Conservation (phyloP, 441 rosid genomes). For the Macaranga tanarius region DNA sequence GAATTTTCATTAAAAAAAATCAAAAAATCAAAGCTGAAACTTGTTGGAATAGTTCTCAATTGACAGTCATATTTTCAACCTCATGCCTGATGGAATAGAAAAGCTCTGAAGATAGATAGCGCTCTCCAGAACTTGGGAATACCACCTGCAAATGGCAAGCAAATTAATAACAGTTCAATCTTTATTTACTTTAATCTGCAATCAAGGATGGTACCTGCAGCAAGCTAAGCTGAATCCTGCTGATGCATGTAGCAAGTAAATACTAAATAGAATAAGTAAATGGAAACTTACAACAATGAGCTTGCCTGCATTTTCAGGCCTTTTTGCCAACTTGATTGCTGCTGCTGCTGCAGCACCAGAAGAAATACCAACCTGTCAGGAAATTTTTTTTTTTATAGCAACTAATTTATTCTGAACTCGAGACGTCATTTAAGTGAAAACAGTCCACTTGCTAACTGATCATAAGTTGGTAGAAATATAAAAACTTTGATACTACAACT, state of each 20-base stretch:
- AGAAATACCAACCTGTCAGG: slow-evolving; percentile 57
- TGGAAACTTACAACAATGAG: slow-evolving; percentile 45
- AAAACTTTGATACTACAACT: too few relatives aligned
- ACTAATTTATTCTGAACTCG: too few relatives aligned
- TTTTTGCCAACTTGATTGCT: slow-evolving; percentile 51
- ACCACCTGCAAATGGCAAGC: slow-evolving; percentile 36
- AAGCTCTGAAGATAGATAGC: slow-evolving; percentile 48
- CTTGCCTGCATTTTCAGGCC: slow-evolving; percentile 52
- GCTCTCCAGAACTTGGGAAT: slow-evolving; percentile 61
- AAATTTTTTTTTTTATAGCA: too few relatives aligned
- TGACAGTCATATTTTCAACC: slow-evolving; percentile 33
- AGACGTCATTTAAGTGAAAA: too few relatives aligned
- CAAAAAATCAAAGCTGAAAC: too few relatives aligned
- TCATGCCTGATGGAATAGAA: slow-evolving; percentile 46
- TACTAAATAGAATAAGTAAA: not conserved
- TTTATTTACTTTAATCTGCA: too few relatives aligned
- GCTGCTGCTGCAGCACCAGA: slow-evolving; percentile 66
- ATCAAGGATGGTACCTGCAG: not conserved
- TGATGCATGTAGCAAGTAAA: too few relatives aligned
- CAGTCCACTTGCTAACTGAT: too few relatives aligned
- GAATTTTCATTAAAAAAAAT: too few relatives aligned
- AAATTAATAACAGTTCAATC: not conserved
- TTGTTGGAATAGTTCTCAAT: slow-evolving; percentile 4
- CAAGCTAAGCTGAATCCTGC: not conserved
- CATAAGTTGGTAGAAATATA: too few relatives aligned